A percentile compares a stretch with the other conserved stretches of the same genome.
Evolutionary conservation across 2,329 filamentous ascomycete genomes (phyloP).

Genomic region (Nigrograna mackinnonii): DNA sequence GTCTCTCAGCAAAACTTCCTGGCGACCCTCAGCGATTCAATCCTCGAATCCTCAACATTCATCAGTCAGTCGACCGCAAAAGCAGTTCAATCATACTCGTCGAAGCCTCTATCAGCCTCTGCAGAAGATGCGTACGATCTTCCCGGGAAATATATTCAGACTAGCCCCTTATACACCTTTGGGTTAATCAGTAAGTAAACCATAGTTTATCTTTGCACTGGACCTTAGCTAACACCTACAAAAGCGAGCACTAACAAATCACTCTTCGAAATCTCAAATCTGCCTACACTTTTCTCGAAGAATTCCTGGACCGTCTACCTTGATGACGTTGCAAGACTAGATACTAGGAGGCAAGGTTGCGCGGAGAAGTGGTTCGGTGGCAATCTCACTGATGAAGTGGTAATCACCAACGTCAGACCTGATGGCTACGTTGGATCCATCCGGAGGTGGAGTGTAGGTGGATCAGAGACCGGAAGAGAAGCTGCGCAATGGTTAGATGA

Average conservation of each 20-base stretch:
- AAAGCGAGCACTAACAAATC: conserved; percentile 67
- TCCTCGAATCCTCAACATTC: conserved; percentile 57
- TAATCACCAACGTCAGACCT: conserved; percentile 69
- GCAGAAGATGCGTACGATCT: conserved; percentile 68
- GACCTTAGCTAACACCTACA: too few species aligned
- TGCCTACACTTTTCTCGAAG: conserved; percentile 64
- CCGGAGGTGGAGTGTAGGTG: conserved; percentile 42
- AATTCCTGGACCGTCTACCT: conserved; percentile 75
- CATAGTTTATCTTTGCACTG: too few species aligned
- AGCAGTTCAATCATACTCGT: conserved; percentile 64
- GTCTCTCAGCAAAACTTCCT: conserved; percentile 63
- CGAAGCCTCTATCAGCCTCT: conserved; percentile 60
- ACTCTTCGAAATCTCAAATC: conserved; percentile 63
- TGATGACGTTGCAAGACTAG: conserved; percentile 63
- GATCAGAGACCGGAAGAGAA: conserved; percentile 28
- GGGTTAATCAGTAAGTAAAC: too few species aligned
- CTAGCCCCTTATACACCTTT: conserved; percentile 72
- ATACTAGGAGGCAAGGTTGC: conserved; percentile 56
- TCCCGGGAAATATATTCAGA: conserved; percentile 69
- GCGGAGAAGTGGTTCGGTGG: conserved; percentile 72
- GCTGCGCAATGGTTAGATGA: conserved; percentile 52
- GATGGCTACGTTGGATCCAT: conserved; percentile 74
- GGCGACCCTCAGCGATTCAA: conserved; percentile 58
- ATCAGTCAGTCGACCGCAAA: conserved; percentile 63
- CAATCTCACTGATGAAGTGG: conserved; percentile 60